phyloP scores from a whole-genome alignment of 108 stramenopile genomes.

The Cyclotella baltica region DNA sequence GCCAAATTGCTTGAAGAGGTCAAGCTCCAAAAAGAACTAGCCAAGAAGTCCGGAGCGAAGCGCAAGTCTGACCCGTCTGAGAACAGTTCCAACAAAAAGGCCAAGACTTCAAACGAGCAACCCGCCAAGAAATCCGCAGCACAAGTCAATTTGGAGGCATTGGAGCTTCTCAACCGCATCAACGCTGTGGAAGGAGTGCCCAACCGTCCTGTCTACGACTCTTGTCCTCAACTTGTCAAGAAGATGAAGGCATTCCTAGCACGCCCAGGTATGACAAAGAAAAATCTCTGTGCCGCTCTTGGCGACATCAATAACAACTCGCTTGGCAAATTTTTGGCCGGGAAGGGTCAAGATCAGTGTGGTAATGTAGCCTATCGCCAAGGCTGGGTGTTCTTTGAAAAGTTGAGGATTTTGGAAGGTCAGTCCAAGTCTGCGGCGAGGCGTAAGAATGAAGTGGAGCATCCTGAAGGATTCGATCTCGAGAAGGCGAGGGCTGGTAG shows the following conservation, averaged over 20 bases:
- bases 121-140: slow-evolving; percentile 11
- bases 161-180: slow-evolving; percentile 27
- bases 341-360: slow-evolving; percentile 54
- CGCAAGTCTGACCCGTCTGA: slow-evolving; percentile 18
- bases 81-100: slow-evolving; percentile 3
- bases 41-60: slow-evolving; percentile 30
- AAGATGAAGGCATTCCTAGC: slow-evolving; percentile 49
- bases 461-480: slow-evolving; percentile 23
- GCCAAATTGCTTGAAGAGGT: slow-evolving; percentile 37
- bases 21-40: slow-evolving; percentile 20
- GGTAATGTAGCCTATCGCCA: slow-evolving; percentile 43
- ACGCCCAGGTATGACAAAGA: slow-evolving; percentile 44
- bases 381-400: slow-evolving; percentile 55
- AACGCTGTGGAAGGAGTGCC: slow-evolving; percentile 35
- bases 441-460: slow-evolving; percentile 37
- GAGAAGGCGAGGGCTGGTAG: background rate
- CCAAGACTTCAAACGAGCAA: background rate
- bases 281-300: slow-evolving; percentile 13
- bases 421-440: slow-evolving; percentile 40
- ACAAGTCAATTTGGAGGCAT: slow-evolving; percentile 12
- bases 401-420: slow-evolving; percentile 46
- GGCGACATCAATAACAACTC: slow-evolving; percentile 42
- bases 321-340: slow-evolving; percentile 29
- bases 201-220: slow-evolving; percentile 32
- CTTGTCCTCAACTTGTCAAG: slow-evolving; percentile 44